Base-by-base conservation (phyloP, 2,329 filamentous ascomycete genomes). In the Albophoma yamanashiensis region DNA sequence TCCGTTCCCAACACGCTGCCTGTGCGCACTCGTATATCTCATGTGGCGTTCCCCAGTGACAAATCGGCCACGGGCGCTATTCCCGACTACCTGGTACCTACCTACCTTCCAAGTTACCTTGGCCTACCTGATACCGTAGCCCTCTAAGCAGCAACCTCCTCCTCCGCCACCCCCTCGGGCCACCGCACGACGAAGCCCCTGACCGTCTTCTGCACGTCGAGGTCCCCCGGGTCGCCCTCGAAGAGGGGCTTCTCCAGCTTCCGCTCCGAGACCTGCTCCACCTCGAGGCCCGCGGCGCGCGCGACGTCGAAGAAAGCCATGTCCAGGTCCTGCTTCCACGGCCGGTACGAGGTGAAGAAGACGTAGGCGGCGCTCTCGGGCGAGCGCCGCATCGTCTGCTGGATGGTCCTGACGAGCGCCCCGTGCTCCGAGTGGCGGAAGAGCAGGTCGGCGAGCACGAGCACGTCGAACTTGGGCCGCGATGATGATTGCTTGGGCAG, bases 261-360 rank as follows among this genome's bases (percentile, higher is more conserved):
- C 72, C 87, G 84, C 74, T 97, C 91, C 56, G 92, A 78, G 40
- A 96, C 80, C 77, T 93, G 91, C 64, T 87, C 86, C 3, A 96
- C 92, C 20, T 75, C 74, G 62, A 97, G 89, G 0, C 91, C 92
- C 56, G 78, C 80, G 58, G 83, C 82, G 61, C 83, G 79, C 5
- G 88, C 89, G 60, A 92, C 69, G 56, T 92, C 89, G 70, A 97
- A 97, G 76, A 97, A 97, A 4, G 82, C 83, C 71, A 96, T 79
- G 68, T 96, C 94, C 73, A 91, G 89, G 63, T 92, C 82, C 67
- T 89, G 80, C 69, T 97, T 78, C 92, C 92, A 97, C 1, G 93
- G 92, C 63, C 94, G 82, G 75, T 97, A 96, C 25, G 91, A 92
- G 0, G 92, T 96, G 76, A 97, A 97, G 73, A 97, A 95, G 9